Evolutionary conservation across 257 asterid species (phyloP).

Genomic region (Nicotiana undulata): DNA sequence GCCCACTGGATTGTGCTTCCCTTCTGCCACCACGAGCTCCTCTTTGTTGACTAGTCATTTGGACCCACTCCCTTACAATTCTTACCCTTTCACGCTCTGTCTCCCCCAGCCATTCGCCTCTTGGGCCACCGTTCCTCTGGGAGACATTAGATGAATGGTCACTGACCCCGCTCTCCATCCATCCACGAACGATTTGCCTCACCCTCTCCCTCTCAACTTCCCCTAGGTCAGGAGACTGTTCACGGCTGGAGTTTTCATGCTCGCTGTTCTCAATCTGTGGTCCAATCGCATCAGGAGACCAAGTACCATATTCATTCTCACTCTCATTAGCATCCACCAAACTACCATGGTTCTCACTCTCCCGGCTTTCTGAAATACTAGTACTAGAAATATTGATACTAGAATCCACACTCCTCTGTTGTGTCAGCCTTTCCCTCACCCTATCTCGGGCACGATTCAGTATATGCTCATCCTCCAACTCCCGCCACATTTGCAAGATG

Average conservation of each 20-base stretch:
- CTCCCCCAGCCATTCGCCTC: conserved; percentile 94
- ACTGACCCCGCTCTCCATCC: conserved; percentile 88
- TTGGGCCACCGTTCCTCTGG: conserved; percentile 54
- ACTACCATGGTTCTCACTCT: conserved; percentile 47
- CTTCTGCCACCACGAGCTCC: conserved; percentile 47
- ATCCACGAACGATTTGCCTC: conserved; percentile 90
- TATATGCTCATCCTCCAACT: conserved; percentile 76
- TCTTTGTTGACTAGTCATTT: conserved; percentile 89
- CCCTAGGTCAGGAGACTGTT: conserved; percentile 84
- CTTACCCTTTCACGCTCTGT: conserved; percentile 95
- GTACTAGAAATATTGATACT: conserved; percentile 38
- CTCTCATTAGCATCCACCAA: conserved; percentile 53
- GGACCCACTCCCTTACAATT: conserved; percentile 91
- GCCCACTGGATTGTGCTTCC: conserved; percentile 40
- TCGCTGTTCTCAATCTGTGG: conserved; percentile 38
- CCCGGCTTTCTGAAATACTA: conserved; percentile 47
- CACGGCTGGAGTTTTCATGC: conserved; percentile 60
- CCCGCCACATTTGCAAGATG: conserved; percentile 91
- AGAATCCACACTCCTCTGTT: conserved; percentile 56
- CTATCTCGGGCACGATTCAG: conserved; percentile 60
- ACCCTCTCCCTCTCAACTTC: conserved; percentile 90
- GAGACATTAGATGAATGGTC: conserved; percentile 53
- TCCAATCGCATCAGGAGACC: conserved; percentile 46
- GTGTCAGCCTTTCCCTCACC: conserved; percentile 66
- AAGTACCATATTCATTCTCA: conserved; percentile 51